Evolutionary conservation across 768 basidiomycete species (phyloP).

Genomic region (Boletus bicolor): DNA sequence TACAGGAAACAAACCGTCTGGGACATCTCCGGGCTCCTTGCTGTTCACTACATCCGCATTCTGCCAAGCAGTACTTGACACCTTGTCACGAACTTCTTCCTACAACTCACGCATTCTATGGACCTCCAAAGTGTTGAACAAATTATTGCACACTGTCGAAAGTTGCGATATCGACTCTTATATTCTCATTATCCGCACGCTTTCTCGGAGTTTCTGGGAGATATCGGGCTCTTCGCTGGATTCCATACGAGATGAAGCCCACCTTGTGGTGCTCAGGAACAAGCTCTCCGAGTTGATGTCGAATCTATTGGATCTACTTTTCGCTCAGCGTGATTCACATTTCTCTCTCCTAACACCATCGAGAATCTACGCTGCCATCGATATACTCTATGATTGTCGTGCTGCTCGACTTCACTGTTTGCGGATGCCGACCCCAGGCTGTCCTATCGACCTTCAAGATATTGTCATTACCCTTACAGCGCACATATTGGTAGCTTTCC

Average conservation of each 20-base stretch:
- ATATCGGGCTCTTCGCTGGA: background rate
- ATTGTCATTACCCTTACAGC: constrained; percentile 22
- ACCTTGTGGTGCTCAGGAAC: constrained; percentile 9
- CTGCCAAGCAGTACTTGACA: constrained; percentile 19
- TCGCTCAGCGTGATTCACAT: background rate
- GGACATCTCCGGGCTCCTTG: background rate
- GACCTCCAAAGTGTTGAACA: constrained; percentile 42
- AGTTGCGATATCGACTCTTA: constrained; percentile 33
- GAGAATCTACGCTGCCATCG: constrained; percentile 14
- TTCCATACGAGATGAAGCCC: background rate
- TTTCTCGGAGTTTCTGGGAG: constrained; percentile 25
- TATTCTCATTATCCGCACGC: constrained; percentile 27
- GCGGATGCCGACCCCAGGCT: constrained; percentile 5
- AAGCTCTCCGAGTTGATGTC: constrained; percentile 23
- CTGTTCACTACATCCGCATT: constrained; percentile 30
- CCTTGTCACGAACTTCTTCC: constrained; percentile 20
- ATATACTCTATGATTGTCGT: constrained; percentile 28
- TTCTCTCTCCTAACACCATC: background rate
- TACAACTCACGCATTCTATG: constrained; percentile 38
- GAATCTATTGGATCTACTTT: constrained; percentile 23
- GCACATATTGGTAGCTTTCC: constrained; percentile 16
- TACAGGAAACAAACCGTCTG: constrained; percentile 6
- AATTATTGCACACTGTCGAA: constrained; percentile 33
- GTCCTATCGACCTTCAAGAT: constrained; percentile 23
- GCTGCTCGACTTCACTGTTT: constrained; percentile 17